Evolutionary conservation across 768 basidiomycete genomes (phyloP).

Genomic region (Neoboletus subvelutipes): DNA sequence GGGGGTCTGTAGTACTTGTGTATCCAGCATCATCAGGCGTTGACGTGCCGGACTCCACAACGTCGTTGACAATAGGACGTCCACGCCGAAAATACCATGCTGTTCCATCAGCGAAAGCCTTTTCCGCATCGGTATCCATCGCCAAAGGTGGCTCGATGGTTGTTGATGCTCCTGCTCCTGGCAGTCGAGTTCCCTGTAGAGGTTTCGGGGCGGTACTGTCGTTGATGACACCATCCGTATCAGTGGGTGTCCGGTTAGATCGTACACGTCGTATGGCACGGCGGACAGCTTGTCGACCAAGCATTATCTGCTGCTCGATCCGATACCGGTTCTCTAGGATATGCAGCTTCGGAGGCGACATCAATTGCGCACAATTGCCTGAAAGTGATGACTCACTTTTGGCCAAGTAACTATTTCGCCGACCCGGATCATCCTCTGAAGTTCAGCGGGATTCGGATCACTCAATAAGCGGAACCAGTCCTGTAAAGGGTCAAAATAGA

Average conservation of each 20-base stretch:
- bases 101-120: conserved; percentile 55
- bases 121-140: conserved; percentile 79
- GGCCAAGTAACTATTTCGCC: conserved; percentile 97
- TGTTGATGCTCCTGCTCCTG: conserved; percentile 22
- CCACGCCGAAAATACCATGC: conserved; percentile 55
- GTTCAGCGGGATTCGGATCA: conserved; percentile 77
- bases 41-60: conserved; percentile 33
- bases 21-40: conserved; percentile 33
- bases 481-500: conserved; percentile 34
- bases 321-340: conserved; percentile 92
- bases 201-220: conserved; percentile 23
- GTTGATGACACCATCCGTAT: conserved; percentile 24
- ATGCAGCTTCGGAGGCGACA: conserved; percentile 57
- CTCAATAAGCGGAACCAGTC: conserved; percentile 84
- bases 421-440: conserved; percentile 83
- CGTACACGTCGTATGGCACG: conserved; percentile 44
- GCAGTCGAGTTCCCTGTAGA: conserved; percentile 20
- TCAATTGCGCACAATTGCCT: conserved; percentile 8
- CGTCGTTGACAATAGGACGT: conserved; percentile 29
- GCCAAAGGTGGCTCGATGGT: conserved; percentile 59
- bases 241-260: conserved; percentile 20
- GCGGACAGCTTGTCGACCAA: conserved; percentile 75
- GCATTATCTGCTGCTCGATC: conserved; percentile 78
- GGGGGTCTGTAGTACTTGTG: conserved; percentile 35
- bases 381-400: conserved; percentile 53